These are phyloP conservation scores for Kodamaea arcana DNA, from an alignment of 1,139 yeast genomes.

Conservation along the genomic window DNA sequence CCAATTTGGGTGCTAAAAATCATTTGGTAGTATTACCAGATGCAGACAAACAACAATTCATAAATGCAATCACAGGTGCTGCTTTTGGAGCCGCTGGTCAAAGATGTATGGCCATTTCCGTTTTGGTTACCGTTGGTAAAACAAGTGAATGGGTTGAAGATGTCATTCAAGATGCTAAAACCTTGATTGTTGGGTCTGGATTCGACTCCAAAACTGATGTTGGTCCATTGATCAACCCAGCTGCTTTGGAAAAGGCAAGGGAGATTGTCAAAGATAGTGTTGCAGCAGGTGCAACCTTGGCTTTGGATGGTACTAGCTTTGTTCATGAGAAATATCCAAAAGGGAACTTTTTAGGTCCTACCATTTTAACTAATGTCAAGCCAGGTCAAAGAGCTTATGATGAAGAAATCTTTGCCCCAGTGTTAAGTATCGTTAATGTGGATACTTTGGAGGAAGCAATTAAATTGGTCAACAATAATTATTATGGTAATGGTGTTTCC, in stretches of 20 bases:
- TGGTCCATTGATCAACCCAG: constrained; percentile 70
- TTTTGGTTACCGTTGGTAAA: constrained; percentile 70
- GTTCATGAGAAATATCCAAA: constrained; percentile 44
- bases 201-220: constrained; percentile 58
- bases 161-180: constrained; percentile 54
- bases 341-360: constrained; percentile 76
- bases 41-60: constrained; percentile 62
- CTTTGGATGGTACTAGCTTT: constrained; percentile 62
- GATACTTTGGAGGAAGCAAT: constrained; percentile 75
- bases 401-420: constrained; percentile 78
- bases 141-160: constrained; percentile 64
- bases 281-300: constrained; percentile 55
- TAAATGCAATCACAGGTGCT: constrained; percentile 70
- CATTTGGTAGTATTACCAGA: constrained; percentile 73
- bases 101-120: constrained; percentile 80
- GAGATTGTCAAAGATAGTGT: constrained; percentile 54
- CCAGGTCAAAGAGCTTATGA: constrained; percentile 72
- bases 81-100: constrained; percentile 87
- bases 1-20: constrained; percentile 76
- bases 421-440: constrained; percentile 57
- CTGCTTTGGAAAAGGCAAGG: constrained; percentile 50
- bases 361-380: constrained; percentile 58
- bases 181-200: constrained; percentile 63
- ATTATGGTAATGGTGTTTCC: constrained; percentile 72
- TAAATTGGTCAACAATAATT: constrained; percentile 57